Percentiles rank a stretch among this genome's conserved stretches.
These are phyloP conservation scores for Claviceps maximensis DNA, from an alignment of 2,329 filamentous ascomycete species.

Conservation along the genomic window DNA sequence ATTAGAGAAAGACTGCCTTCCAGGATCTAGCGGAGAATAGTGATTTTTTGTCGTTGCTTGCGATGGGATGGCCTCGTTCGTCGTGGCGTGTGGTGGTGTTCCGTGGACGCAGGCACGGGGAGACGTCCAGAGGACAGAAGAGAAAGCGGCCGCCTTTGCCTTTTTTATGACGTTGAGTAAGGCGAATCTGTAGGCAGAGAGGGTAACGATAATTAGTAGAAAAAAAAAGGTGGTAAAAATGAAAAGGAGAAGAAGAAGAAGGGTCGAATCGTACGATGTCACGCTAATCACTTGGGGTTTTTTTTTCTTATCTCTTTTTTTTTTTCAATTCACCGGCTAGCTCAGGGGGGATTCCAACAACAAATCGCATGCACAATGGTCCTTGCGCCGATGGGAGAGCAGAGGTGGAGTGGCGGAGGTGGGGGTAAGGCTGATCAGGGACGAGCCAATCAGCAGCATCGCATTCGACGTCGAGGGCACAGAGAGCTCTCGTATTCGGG, in stretches of 20 bases:
- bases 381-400: neutral
- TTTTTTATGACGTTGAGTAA: neutral
- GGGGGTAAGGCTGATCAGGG: neutral
- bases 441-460: constrained; percentile 3
- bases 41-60: neutral
- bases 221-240: neutral
- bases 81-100: neutral
- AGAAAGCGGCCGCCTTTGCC: neutral
- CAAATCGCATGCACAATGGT: neutral
- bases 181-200: neutral
- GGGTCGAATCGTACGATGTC: neutral
- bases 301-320: neutral
- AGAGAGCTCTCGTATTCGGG: constrained; percentile 5
- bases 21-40: neutral
- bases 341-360: neutral
- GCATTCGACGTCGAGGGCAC: neutral
- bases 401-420: neutral
- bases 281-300: neutral
- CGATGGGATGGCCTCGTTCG: neutral
- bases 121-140: neutral
- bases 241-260: neutral
- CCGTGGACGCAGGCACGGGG: neutral
- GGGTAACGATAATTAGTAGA: neutral
- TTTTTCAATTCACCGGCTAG: neutral
- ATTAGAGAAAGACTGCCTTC: neutral